Evolutionary conservation across 169 alveolate species (phyloP), one percentile per base, ranked within the genome.

Genomic region (Plasmodium blacklocki): DNA sequence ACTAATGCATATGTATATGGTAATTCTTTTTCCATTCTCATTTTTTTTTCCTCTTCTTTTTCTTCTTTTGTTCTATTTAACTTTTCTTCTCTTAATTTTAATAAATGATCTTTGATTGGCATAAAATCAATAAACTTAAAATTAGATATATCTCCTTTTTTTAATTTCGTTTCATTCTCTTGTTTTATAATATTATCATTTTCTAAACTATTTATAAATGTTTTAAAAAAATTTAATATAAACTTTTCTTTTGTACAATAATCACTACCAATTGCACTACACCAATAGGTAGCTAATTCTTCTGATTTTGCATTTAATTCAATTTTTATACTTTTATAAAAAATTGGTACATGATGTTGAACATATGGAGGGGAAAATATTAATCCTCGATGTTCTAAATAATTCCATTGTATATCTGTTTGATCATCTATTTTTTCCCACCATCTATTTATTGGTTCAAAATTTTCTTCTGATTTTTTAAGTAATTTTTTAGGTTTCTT

Each of bases 261-360:
- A 71, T 98, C 99, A 32, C 98, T 95, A 64, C 98, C 98, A 67
- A 96, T 93, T 21, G 98, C 97, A 73, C 93, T 94, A 39, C 95
- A 93, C 99, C 99, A 98, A 94, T 95, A 98, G 19, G 98, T 98
- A n/a, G 99, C 99, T 15, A 98, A 95, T 92, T 98, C 99, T 90
- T 98, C 99, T 71, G 98, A 94, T 26, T 98, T 98, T 2, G 98
- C 98, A 62, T 97, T 96, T 47, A 98, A 93, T 29, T 89, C 91
- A 43, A 97, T 74, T 26, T 92, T 92, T 59, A 95, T 92, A 1
- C 99, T 99, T 88, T 97, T 96, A 80, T 97, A 98, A 74, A 75
- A 88, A 39, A 96, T 92, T 18, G 97, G 96, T 59, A 90, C 88
- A 67, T 94, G 92, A 71, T 96, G 98, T 43, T 96, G 97, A 71